These are phyloP conservation scores for Monosporascus sp. DNA, from an alignment of 2,329 filamentous ascomycete species.

Conservation along the genomic window DNA sequence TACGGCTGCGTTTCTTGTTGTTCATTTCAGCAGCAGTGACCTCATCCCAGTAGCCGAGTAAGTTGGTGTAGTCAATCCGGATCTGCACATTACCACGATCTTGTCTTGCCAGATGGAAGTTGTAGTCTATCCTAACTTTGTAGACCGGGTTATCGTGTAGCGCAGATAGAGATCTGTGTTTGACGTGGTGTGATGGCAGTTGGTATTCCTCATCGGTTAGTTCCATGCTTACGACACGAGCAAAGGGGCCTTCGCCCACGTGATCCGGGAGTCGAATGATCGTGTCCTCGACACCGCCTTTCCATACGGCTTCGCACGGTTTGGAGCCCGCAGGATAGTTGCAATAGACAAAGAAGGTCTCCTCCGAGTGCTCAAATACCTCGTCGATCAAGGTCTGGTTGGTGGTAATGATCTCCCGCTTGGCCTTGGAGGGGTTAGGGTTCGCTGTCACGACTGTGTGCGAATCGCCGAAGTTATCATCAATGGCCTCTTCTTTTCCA, in stretches of 20 bases:
- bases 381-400: slow-evolving; percentile 21
- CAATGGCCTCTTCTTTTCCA: slow-evolving; percentile 20
- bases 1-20: slow-evolving; percentile 1
- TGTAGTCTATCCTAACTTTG: slow-evolving; percentile 28
- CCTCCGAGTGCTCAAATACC: slow-evolving; percentile 22
- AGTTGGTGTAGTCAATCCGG: slow-evolving; percentile 30
- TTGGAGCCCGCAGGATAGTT: slow-evolving; percentile 15
- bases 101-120: slow-evolving; percentile 20
- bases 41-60: slow-evolving; percentile 26
- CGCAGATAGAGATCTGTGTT: background rate
- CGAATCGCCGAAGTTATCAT: slow-evolving; percentile 17
- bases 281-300: slow-evolving; percentile 17
- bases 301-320: slow-evolving; percentile 13
- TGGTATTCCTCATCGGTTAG: background rate
- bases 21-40: slow-evolving; percentile 8
- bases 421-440: slow-evolving; percentile 6
- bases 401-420: slow-evolving; percentile 18
- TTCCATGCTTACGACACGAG: slow-evolving; percentile 18
- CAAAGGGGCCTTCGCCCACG: slow-evolving; percentile 21
- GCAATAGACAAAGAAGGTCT: slow-evolving; percentile 24
- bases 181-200: slow-evolving; percentile 2
- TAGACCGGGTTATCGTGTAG: slow-evolving; percentile 10
- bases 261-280: slow-evolving; percentile 19
- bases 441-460: slow-evolving; percentile 14
- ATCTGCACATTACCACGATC: slow-evolving; percentile 23